phyloP scores from a whole-genome alignment of 2,329 filamentous ascomycete genomes.

The Cytospora leucostoma region DNA sequence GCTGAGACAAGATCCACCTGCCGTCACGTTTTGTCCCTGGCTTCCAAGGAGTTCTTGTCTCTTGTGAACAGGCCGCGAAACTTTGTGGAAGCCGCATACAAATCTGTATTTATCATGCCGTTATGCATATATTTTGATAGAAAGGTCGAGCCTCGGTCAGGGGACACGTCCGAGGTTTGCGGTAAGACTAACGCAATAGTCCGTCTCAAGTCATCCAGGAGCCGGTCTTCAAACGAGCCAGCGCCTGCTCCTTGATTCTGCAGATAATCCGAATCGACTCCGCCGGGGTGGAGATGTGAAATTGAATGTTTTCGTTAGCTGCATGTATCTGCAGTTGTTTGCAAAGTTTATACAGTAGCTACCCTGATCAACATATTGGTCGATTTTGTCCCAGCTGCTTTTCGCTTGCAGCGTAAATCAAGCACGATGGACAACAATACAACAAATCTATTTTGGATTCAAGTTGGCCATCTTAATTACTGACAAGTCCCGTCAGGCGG shows the following conservation, averaged over 20 bases:
- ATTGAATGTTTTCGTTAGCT: slow-evolving; percentile 4
- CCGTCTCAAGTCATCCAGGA: slow-evolving; percentile 25
- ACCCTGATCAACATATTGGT: slow-evolving; percentile 4
- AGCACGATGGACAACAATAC: slow-evolving; percentile 9
- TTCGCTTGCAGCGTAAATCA: slow-evolving; percentile 29
- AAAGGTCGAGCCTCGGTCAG: slow-evolving; percentile 22
- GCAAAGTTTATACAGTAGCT: slow-evolving; percentile 4
- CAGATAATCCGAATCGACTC: slow-evolving; percentile 7
- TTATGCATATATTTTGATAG: slow-evolving; percentile 7
- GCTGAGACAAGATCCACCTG: neutral
- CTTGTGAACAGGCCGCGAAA: neutral
- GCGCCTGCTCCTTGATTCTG: slow-evolving; percentile 6
- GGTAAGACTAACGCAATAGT: slow-evolving; percentile 19
- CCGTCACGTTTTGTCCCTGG: neutral
- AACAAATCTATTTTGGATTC: neutral
- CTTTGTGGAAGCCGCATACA: neutral
- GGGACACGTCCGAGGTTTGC: slow-evolving; percentile 14
- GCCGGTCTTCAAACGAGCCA: slow-evolving; percentile 9
- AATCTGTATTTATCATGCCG: neutral
- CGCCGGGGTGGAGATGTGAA: neutral
- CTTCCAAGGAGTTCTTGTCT: neutral
- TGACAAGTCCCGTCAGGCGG: neutral
- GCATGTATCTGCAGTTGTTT: slow-evolving; percentile 10
- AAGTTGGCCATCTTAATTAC: neutral
- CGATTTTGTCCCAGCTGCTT: slow-evolving; percentile 30